Evolutionary conservation across 208 protist species (phyloP).

Genomic region (Crithidia brevicula): DNA sequence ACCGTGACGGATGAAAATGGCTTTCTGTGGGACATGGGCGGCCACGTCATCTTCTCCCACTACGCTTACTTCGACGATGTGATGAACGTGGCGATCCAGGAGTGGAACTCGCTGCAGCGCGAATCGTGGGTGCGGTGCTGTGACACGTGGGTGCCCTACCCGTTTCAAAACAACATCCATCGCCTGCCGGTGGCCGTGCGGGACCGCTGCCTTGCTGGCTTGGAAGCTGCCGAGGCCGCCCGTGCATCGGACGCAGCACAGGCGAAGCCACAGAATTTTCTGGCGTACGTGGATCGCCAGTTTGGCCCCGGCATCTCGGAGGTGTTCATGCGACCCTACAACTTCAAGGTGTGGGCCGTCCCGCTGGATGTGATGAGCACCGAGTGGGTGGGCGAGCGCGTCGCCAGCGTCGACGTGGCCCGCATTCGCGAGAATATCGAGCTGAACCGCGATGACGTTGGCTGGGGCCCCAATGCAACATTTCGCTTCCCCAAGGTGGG

Average conservation of each 20-base stretch:
- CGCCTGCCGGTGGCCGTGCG: constrained; percentile 55
- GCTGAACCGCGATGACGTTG: constrained; percentile 52
- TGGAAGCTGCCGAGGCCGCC: constrained; percentile 38
- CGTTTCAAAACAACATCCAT: constrained; percentile 84
- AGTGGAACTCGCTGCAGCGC: constrained; percentile 63
- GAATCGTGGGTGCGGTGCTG: constrained; percentile 62
- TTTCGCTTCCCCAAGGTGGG: constrained; percentile 74
- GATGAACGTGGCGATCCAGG: constrained; percentile 54
- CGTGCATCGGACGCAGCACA: constrained; percentile 3
- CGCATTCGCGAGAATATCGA: constrained; percentile 63
- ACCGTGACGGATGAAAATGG: constrained; percentile 50
- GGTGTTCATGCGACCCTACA: constrained; percentile 84
- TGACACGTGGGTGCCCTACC: constrained; percentile 70
- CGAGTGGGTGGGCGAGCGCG: constrained; percentile 81
- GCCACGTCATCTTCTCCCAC: constrained; percentile 87
- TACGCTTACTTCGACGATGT: constrained; percentile 86
- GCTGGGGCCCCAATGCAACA: constrained; percentile 82
- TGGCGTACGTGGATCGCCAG: constrained; percentile 58
- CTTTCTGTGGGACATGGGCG: constrained; percentile 85
- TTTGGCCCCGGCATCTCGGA: constrained; percentile 69
- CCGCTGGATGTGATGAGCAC: constrained; percentile 63
- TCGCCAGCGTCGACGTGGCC: constrained; percentile 63
- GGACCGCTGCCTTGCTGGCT: constrained; percentile 47
- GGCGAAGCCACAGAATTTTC: constrained; percentile 39
- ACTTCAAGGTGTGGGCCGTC: constrained; percentile 86